These are phyloP conservation scores for Aureobasidium namibiae DNA, from an alignment of 2,329 filamentous ascomycete species.

Conservation along the genomic window DNA sequence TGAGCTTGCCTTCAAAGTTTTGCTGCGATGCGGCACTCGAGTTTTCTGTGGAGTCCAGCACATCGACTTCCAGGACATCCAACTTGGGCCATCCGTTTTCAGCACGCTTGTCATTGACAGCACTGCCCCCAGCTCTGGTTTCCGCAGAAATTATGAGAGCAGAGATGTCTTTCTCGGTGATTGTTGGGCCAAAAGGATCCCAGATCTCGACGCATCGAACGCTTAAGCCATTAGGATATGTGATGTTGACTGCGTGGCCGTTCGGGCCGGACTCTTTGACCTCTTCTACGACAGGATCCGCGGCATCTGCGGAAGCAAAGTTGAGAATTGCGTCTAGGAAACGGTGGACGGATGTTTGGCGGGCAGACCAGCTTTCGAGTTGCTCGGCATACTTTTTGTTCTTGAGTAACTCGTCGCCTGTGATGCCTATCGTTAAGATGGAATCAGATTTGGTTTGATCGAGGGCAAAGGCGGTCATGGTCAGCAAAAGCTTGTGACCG, in stretches of 20 bases:
- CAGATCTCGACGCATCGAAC: conserved; percentile 78
- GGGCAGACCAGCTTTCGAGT: conserved; percentile 70
- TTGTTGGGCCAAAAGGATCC: conserved; percentile 84
- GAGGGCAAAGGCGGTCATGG: conserved; percentile 70
- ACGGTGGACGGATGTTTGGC: conserved; percentile 59
- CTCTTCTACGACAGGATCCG: conserved; percentile 21
- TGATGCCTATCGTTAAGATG: conserved; percentile 69
- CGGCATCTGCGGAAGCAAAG: conserved; percentile 42
- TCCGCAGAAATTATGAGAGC: conserved; percentile 82
- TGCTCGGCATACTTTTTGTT: conserved; percentile 83
- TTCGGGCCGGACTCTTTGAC: conserved; percentile 38
- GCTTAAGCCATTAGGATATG: conserved; percentile 53
- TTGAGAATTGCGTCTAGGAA: conserved; percentile 61
- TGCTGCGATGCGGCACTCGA: conserved; percentile 25
- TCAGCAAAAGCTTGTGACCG: conserved; percentile 91
- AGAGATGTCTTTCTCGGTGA: conserved; percentile 69
- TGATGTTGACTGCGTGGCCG: conserved; percentile 47
- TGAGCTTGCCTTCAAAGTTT: conserved; percentile 75
- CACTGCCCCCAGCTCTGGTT: conserved; percentile 72
- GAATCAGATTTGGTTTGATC: conserved; percentile 34
- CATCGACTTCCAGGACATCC: conserved; percentile 80
- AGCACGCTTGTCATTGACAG: conserved; percentile 73
- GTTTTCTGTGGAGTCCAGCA: conserved; percentile 60
- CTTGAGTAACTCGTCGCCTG: conserved; percentile 73
- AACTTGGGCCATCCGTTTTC: conserved; percentile 69